Base-by-base conservation (phyloP, 2,329 filamentous ascomycete species). In the Aspergillus caelatus region DNA sequence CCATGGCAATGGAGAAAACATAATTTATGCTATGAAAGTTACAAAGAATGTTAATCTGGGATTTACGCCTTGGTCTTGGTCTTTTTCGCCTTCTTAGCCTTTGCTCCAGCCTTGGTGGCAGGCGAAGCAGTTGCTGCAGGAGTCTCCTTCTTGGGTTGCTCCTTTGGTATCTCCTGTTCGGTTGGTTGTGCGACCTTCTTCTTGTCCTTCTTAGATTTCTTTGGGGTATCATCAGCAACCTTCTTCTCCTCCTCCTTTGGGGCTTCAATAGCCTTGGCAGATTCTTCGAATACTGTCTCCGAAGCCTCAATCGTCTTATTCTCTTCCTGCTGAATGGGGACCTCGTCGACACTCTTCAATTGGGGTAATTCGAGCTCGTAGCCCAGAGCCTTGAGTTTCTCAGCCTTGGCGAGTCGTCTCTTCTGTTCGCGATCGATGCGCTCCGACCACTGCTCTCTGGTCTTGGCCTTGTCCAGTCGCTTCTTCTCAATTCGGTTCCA, bases 401-500 rank as follows among this genome's bases (percentile, higher is more conserved):
- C 86, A 1, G 86, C 88, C 79, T 92, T 91, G 68, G 84, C 83
- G 43, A 82, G 80, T 60, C 95, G 85, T 78, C 87, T 89, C 77
- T 86, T 83, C 77, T 90, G 86, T 82, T 97, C 94, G 71, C 86
- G 88, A 60, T 84, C 81, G 60, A 95, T 87, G 76, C 89, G 90
- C 80, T 87, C 87, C 63, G 89, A 83, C 95, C 95, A 99, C n/a
- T 84, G 83, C 41, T 90, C 87, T 74, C 93, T 88, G 23, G 90
- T 87, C 68, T 87, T 86, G 48, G 91, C 91, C 75, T 89, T 88
- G 72, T 90, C 88, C 68, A 98, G 84, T 71, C 88, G 86, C 71
- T 88, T 84, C 57, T 92, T 92, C 64, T 91, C 91, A 77, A 98
- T 90, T 81, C 91, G 91, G 80, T 93, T 95, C 85, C 92, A 90